Evolutionary conservation across 2,329 filamentous ascomycete species (phyloP).

Genomic region (Hirsutella minnesotensis): DNA sequence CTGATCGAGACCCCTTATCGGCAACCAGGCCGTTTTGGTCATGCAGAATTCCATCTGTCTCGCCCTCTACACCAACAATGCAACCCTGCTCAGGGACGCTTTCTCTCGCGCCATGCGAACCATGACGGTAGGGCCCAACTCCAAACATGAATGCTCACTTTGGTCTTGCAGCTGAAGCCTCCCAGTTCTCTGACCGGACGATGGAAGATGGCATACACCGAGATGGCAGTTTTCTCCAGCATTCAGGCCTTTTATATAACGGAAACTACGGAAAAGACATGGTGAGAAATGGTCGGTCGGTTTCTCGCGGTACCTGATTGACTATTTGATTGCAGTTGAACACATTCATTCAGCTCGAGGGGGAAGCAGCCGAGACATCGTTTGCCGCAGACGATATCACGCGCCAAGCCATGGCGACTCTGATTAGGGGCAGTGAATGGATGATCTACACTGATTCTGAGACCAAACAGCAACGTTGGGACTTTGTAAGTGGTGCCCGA

Average conservation of each 20-base stretch:
- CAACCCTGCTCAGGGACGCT: constrained; percentile 9
- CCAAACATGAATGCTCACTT: too few species aligned
- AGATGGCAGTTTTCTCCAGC: constrained; percentile 12
- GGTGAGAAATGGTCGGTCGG: too few species aligned
- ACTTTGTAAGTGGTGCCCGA: constrained; percentile 6
- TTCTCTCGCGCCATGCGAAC: constrained; percentile 7
- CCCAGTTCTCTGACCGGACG: constrained; percentile 8
- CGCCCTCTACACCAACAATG: constrained; percentile 10
- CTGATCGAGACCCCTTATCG: neutral
- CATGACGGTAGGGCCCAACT: constrained; percentile 7
- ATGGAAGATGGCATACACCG: constrained; percentile 11
- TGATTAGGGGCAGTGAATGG: constrained; percentile 11
- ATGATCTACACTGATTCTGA: constrained; percentile 10
- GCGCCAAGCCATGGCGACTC: constrained; percentile 9
- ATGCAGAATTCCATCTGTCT: constrained; percentile 12
- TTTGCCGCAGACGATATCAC: constrained; percentile 9
- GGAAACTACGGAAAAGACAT: constrained; percentile 13
- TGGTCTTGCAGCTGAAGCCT: neutral
- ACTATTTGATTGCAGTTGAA: constrained; percentile 10
- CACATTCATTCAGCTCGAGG: constrained; percentile 11
- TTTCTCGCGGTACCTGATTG: too few species aligned
- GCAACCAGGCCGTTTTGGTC: constrained; percentile 9
- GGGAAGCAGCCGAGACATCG: constrained; percentile 11
- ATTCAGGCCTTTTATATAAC: constrained; percentile 12
- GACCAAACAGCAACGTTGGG: constrained; percentile 9